Conservation (phyloP, 2,329 filamentous ascomycete genomes). For the Aureobasidium sp. region DNA sequence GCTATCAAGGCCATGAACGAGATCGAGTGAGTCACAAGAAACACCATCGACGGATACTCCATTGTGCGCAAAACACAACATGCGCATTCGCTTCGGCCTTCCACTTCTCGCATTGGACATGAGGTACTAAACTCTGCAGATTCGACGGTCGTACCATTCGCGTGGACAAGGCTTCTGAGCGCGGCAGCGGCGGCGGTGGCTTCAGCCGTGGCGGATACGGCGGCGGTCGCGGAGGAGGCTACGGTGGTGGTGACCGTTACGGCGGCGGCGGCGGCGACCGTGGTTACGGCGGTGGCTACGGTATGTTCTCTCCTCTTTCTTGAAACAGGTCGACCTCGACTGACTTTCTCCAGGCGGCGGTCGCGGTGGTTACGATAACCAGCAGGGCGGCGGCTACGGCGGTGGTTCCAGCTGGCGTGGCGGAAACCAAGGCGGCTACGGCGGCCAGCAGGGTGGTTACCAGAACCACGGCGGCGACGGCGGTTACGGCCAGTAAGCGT, state of each 20-base stretch:
- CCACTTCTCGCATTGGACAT: neutral
- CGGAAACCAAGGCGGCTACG: conserved; percentile 20
- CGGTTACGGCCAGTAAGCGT: conserved; percentile 10
- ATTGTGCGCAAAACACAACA: neutral
- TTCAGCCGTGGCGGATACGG: conserved; percentile 32
- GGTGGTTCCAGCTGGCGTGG: conserved; percentile 17
- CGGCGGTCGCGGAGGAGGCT: conserved; percentile 25
- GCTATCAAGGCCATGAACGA: conserved; percentile 79
- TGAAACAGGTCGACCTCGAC: neutral
- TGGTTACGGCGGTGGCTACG: conserved; percentile 18
- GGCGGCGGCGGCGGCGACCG: conserved; percentile 23
- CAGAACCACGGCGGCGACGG: conserved; percentile 7
- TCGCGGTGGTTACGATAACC: conserved; percentile 18
- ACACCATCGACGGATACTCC: conserved; percentile 10
- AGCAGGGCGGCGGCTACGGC: conserved; percentile 13
- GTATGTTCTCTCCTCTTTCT: neutral
- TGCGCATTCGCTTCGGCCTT: neutral
- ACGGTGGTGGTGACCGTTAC: conserved; percentile 19
- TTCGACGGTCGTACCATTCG: conserved; percentile 93
- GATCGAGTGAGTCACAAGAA: conserved; percentile 59
- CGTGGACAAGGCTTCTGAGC: conserved; percentile 90
- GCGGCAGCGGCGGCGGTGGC: conserved; percentile 51
- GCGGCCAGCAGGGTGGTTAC: conserved; percentile 14
- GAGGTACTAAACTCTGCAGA: conserved; percentile 37
- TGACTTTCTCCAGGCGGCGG: conserved; percentile 15